A percentile compares a stretch with the other conserved stretches of the same genome.
phyloP scores from a whole-genome alignment of 2,329 filamentous ascomycete genomes.

The Aciculosporium take region DNA sequence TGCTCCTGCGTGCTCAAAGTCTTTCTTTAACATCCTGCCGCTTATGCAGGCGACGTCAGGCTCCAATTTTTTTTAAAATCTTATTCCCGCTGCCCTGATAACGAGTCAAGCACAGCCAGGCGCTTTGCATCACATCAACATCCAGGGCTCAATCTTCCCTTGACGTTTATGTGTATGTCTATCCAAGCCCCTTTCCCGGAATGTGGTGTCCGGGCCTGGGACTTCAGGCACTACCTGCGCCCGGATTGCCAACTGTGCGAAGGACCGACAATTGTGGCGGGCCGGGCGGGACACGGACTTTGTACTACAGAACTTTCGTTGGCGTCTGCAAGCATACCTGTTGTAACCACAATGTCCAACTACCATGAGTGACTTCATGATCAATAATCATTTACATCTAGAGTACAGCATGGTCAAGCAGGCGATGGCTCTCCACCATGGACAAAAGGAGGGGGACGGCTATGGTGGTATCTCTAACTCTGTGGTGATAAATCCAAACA shows the following conservation, averaged over 20 bases:
- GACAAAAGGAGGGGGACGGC: constrained; percentile 10
- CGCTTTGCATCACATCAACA: neutral
- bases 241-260: no score
- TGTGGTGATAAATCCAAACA: constrained; percentile 15
- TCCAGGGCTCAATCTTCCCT: no score
- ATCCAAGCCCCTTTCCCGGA: no score
- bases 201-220: no score
- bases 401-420: constrained; percentile 7
- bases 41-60: neutral
- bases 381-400: constrained; percentile 5
- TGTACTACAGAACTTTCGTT: no score
- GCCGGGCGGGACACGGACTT: no score
- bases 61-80: neutral
- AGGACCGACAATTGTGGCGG: no score
- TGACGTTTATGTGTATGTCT: no score
- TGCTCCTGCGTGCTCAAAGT: neutral
- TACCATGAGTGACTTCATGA: constrained; percentile 3
- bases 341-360: no score
- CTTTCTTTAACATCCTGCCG: neutral
- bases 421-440: constrained; percentile 5
- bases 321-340: no score
- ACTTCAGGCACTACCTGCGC: no score
- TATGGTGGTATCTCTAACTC: constrained; percentile 23
- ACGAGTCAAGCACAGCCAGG: neutral
- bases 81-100: neutral